phyloP scores from a whole-genome alignment of 1,284 basidiomycete genomes.

The Austropuccinia psidii region DNA sequence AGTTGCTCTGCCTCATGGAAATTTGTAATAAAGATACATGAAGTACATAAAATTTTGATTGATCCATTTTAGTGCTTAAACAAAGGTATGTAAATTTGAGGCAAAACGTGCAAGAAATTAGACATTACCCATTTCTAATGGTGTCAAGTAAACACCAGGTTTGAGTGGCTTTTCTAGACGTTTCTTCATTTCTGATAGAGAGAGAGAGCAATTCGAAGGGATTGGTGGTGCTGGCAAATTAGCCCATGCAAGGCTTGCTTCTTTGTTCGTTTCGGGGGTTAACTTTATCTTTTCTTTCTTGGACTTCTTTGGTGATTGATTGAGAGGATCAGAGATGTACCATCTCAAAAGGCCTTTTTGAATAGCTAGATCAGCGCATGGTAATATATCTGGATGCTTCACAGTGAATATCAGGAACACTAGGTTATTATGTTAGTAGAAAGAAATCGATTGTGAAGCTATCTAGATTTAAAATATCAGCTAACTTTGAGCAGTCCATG shows the following conservation, averaged over 20 bases:
- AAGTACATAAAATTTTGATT: background rate
- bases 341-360: constrained; percentile 69
- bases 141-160: constrained; percentile 20
- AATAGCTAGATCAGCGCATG: constrained; percentile 64
- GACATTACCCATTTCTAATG: constrained; percentile 7
- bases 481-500: constrained; percentile 39
- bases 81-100: background rate
- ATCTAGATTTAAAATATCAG: too few relatives aligned
- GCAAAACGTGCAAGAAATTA: background rate
- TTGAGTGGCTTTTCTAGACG: constrained; percentile 27
- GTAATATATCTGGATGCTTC: constrained; percentile 67
- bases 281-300: background rate
- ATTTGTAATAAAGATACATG: background rate
- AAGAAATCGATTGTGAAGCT: constrained; percentile 37
- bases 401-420: constrained; percentile 86
- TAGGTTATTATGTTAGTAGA: constrained; percentile 39
- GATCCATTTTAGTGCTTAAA: background rate
- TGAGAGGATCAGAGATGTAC: constrained; percentile 59
- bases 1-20: constrained; percentile 3
- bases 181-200: background rate
- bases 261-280: background rate
- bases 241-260: background rate
- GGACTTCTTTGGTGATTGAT: constrained; percentile 51
- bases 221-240: background rate
- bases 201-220: background rate